Percentiles rank a stretch among this genome's conserved stretches.
Conservation (phyloP, 148 eudicot species). For the Pouteria glomerata region DNA sequence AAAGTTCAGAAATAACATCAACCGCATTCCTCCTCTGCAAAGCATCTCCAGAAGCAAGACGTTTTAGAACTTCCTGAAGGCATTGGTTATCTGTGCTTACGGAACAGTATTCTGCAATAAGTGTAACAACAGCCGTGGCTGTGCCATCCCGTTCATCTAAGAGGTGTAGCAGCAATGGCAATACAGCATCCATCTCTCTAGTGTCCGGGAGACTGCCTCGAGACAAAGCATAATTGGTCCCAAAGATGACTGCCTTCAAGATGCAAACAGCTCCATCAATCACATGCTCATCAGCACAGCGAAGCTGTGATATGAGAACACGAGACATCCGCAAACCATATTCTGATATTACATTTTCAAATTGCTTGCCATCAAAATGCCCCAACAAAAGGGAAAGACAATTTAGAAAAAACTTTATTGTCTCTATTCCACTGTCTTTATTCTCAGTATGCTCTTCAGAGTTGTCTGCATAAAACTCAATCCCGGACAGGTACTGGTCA, state of each 20-base stretch:
- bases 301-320: constrained; percentile 55
- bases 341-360: constrained; percentile 39
- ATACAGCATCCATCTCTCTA: constrained; percentile 43
- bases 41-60: constrained; percentile 42
- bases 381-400: constrained; percentile 73
- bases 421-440: constrained; percentile 51
- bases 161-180: constrained; percentile 45
- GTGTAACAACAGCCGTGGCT: constrained; percentile 53
- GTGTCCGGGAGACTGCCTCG: constrained; percentile 24
- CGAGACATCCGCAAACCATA: constrained; percentile 46
- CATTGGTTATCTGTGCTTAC: constrained; percentile 39
- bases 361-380: constrained; percentile 43
- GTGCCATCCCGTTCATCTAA: constrained; percentile 65
- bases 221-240: constrained; percentile 22
- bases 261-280: constrained; percentile 46
- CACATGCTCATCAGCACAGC: constrained; percentile 55
- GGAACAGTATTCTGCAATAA: constrained; percentile 68
- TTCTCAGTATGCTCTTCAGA: constrained; percentile 32
- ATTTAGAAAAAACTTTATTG: constrained; percentile 61
- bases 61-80: constrained; percentile 54
- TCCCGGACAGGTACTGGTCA: constrained; percentile 71
- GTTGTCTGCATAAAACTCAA: constrained; percentile 66
- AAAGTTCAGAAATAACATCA: constrained; percentile 55
- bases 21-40: constrained; percentile 53
- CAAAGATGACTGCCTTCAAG: constrained; percentile 50